phyloP scores from a whole-genome alignment of 768 basidiomycete genomes.

The Suillus subaureus region DNA sequence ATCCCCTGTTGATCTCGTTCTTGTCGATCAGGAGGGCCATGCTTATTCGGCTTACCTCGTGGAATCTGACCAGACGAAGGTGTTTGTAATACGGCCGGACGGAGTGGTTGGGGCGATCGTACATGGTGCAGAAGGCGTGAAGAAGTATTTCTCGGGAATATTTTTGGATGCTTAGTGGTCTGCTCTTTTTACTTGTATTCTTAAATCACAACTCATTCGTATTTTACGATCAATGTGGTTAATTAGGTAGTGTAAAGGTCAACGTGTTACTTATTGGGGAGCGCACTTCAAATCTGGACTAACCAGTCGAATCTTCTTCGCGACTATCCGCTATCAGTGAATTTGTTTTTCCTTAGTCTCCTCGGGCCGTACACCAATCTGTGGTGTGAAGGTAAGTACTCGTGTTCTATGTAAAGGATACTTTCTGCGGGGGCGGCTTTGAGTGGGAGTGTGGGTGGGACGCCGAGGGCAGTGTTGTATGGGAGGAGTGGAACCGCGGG shows the following conservation, averaged over 20 bases:
- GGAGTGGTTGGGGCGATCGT: constrained; percentile 31
- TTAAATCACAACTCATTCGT: not conserved
- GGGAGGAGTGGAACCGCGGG: no score
- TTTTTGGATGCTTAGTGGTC: not conserved
- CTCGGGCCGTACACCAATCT: no score
- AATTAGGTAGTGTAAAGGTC: not conserved
- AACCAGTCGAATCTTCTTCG: no score
- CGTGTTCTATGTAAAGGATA: no score
- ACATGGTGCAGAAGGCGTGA: constrained; percentile 20
- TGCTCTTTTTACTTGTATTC: not conserved
- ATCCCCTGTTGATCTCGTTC: constrained; percentile 28
- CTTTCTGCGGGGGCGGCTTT: no score
- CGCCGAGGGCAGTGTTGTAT: no score
- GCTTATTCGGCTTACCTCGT: constrained; percentile 40
- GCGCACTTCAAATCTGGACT: no score
- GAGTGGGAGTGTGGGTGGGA: no score
- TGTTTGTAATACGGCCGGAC: constrained; percentile 31
- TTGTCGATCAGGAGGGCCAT: constrained; percentile 37
- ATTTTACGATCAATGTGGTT: not conserved
- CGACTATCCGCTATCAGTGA: no score
- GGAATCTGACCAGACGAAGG: constrained; percentile 30
- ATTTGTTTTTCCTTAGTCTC: no score
- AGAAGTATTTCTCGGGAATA: not conserved
- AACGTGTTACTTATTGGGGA: no score
- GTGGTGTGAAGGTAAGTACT: no score